phyloP scores from a whole-genome alignment of 345 rosid genomes.

The Turritis glabra region DNA sequence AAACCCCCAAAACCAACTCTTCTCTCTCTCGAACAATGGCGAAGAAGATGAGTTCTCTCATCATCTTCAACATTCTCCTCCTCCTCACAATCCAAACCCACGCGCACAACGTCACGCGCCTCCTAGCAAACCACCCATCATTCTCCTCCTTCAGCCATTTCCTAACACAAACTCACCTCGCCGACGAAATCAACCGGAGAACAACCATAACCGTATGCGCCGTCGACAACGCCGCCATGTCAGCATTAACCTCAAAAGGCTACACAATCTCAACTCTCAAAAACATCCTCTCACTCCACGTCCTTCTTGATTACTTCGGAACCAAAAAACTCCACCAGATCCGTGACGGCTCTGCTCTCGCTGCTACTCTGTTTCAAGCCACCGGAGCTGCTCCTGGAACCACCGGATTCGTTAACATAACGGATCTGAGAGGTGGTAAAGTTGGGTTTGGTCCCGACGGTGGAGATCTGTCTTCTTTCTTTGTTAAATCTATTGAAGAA shows the following conservation, averaged over 20 bases:
- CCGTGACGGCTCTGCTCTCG: conserved; percentile 77
- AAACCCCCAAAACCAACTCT: background rate
- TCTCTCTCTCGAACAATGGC: conserved; percentile 32
- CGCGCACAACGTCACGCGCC: conserved; percentile 78
- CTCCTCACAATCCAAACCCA: conserved; percentile 36
- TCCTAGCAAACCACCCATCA: conserved; percentile 66
- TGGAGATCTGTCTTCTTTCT: conserved; percentile 53
- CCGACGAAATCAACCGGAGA: conserved; percentile 76
- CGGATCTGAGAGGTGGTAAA: conserved; percentile 80
- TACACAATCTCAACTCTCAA: conserved; percentile 70
- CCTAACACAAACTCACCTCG: conserved; percentile 81
- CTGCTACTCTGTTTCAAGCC: conserved; percentile 92
- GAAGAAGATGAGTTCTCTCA: conserved; percentile 23
- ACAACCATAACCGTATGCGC: conserved; percentile 90
- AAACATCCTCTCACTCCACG: conserved; percentile 86
- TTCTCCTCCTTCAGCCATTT: conserved; percentile 88
- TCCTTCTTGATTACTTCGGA: conserved; percentile 93
- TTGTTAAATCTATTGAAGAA: conserved; percentile 77
- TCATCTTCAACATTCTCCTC: conserved; percentile 33
- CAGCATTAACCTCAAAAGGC: conserved; percentile 54
- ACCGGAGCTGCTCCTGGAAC: conserved; percentile 84
- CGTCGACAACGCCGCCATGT: conserved; percentile 82
- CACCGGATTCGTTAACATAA: conserved; percentile 87
- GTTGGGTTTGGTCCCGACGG: conserved; percentile 77
- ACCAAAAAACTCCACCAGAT: conserved; percentile 92